Conservation (phyloP, 140 eudicot species). For the Oenanthe javanica region DNA sequence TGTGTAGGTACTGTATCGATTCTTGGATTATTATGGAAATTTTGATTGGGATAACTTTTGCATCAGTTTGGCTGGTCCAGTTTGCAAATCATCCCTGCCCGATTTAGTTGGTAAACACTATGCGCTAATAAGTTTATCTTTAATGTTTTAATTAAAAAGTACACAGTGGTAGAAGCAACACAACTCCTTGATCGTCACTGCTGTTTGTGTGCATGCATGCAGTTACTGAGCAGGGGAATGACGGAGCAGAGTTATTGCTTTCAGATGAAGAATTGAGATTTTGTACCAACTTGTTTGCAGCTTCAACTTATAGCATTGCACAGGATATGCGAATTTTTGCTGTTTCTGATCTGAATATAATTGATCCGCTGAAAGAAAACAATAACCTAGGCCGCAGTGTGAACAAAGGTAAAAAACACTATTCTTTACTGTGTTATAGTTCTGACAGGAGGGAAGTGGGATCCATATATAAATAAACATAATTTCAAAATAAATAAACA, state of each 20-base stretch:
- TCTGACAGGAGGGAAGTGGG: background rate
- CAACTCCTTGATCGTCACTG: background rate
- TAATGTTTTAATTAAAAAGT: background rate
- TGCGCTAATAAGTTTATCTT: background rate
- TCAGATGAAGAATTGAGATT: constrained; percentile 23
- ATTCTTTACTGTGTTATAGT: background rate
- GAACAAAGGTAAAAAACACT: constrained; percentile 31
- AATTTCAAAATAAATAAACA: too few species aligned
- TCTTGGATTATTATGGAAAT: background rate
- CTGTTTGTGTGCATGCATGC: background rate
- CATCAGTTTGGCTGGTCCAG: constrained; percentile 10
- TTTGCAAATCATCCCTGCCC: background rate
- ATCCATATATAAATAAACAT: too few species aligned
- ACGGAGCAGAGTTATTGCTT: constrained; percentile 24
- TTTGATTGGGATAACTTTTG: constrained; percentile 6
- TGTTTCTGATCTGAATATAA: constrained; percentile 30
- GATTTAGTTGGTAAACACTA: background rate
- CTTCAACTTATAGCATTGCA: constrained; percentile 24
- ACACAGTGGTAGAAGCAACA: too few species aligned
- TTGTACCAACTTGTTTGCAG: constrained; percentile 27
- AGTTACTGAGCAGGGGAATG: constrained; percentile 36
- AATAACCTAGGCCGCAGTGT: constrained; percentile 56
- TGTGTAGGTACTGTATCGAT: constrained; percentile 6
- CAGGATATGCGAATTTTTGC: constrained; percentile 17
- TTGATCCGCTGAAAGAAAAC: constrained; percentile 42